A percentile compares a stretch with the other conserved stretches of the same genome.
phyloP scores from a whole-genome alignment of 768 basidiomycete genomes.

The Suillus occidentalis region DNA sequence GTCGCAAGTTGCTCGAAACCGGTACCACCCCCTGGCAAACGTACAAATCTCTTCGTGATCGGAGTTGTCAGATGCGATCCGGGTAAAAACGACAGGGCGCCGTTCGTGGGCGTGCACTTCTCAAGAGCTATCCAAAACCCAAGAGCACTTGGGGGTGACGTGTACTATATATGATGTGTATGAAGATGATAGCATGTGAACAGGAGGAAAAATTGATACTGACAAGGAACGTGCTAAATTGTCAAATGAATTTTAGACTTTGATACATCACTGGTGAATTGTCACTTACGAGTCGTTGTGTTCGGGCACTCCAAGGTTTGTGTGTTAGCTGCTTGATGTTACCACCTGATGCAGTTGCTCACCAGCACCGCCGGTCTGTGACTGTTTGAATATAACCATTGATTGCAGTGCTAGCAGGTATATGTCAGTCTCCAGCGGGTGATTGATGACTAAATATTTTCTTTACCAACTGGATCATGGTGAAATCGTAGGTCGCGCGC shows the following conservation, averaged over 20 bases:
- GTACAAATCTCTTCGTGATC: slow-evolving; percentile 84
- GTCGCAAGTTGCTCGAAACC: slow-evolving; percentile 70
- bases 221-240: slow-evolving; percentile 71
- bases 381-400: slow-evolving; percentile 96
- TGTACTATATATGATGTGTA: slow-evolving; percentile 58
- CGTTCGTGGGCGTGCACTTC: slow-evolving; percentile 77
- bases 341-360: slow-evolving; percentile 14
- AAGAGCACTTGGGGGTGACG: slow-evolving; percentile 85
- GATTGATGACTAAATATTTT: slow-evolving; percentile 1
- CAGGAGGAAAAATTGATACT: slow-evolving; percentile 19
- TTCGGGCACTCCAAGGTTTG: slow-evolving; percentile 59
- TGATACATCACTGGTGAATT: neutral
- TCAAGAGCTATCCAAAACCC: slow-evolving; percentile 98
- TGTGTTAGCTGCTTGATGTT: neutral
- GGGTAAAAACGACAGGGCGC: slow-evolving; percentile 85
- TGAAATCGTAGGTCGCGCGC: slow-evolving; percentile 78
- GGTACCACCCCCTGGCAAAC: slow-evolving; percentile 74
- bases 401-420: slow-evolving; percentile 70
- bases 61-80: slow-evolving; percentile 81
- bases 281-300: slow-evolving; percentile 89
- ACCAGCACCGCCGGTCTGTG: slow-evolving; percentile 92
- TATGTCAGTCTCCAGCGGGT: neutral
- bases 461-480: slow-evolving; percentile 70
- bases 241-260: neutral
- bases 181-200: slow-evolving; percentile 2